phyloP scores from a whole-genome alignment of 805 yeast species.

The Sugiyamaella floridensis region DNA sequence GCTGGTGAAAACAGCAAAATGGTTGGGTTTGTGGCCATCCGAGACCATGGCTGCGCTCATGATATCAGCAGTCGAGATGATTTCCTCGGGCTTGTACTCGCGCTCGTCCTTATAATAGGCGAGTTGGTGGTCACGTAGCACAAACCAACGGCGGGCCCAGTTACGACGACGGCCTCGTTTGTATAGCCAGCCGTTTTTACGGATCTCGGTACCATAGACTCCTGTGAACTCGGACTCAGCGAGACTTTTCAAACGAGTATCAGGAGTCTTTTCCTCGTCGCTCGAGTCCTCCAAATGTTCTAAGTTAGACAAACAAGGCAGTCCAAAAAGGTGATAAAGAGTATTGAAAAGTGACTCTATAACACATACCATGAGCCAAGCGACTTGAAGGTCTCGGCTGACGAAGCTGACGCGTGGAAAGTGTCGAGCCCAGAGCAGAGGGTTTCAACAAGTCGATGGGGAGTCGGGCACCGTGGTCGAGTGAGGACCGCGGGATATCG shows the following conservation, averaged over 20 bases:
- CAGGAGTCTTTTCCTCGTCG: neutral
- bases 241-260: neutral
- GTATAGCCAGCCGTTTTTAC: constrained; percentile 28
- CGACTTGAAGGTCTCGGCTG: neutral
- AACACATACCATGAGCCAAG: neutral
- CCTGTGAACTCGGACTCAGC: neutral
- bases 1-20: constrained; percentile 30
- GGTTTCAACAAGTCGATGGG: neutral
- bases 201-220: constrained; percentile 1
- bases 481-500: neutral
- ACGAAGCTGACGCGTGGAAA: constrained; percentile 4
- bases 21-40: constrained; percentile 18
- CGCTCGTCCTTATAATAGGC: constrained; percentile 31
- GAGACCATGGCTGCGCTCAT: constrained; percentile 28
- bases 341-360: neutral
- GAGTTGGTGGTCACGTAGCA: constrained; percentile 28
- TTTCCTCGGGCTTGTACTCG: constrained; percentile 29
- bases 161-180: constrained; percentile 22
- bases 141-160: constrained; percentile 33
- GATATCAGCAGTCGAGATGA: constrained; percentile 27
- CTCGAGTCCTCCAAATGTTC: neutral
- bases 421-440: neutral
- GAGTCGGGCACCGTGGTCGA: neutral
- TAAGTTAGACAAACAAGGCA: neutral
- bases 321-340: no score